A percentile compares a stretch with the other conserved stretches of the same genome.
phyloP scores from a whole-genome alignment of 2,329 filamentous ascomycete species.

The Diplodia corticola region DNA sequence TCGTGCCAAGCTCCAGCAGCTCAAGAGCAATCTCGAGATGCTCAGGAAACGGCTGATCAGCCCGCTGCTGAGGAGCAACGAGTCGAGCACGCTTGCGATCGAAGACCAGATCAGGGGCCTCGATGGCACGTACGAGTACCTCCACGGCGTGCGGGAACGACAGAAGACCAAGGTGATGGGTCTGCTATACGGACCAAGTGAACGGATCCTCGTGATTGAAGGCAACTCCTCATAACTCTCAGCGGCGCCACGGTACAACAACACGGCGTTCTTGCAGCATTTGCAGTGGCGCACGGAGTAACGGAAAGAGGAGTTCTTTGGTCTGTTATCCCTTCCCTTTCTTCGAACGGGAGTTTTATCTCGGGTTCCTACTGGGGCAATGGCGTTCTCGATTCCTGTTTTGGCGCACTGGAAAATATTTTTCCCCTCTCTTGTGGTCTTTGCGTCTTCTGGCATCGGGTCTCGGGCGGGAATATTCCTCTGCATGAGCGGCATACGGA shows the following conservation, averaged over 20 bases:
- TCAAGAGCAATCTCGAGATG: constrained; percentile 86
- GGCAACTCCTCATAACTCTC: constrained; percentile 20
- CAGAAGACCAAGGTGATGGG: constrained; percentile 85
- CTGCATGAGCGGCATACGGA: constrained; percentile 22
- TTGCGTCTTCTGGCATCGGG: constrained; percentile 17
- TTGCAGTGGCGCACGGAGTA: constrained; percentile 20
- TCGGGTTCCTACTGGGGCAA: constrained; percentile 6
- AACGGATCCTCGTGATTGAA: constrained; percentile 21
- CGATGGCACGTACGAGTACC: constrained; percentile 74
- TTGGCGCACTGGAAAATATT: constrained; percentile 1
- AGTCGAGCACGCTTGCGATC: constrained; percentile 68
- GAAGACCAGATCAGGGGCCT: constrained; percentile 85
- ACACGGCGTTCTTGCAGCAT: constrained; percentile 19
- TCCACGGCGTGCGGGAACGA: constrained; percentile 71
- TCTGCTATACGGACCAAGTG: constrained; percentile 42
- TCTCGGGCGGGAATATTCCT: constrained; percentile 15
- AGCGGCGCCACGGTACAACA: constrained; percentile 14
- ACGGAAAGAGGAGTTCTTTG: constrained; percentile 19
- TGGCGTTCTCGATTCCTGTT: constrained; percentile 14
- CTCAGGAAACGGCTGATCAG: constrained; percentile 79
- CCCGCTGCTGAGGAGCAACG: constrained; percentile 73
- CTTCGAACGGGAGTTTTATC: constrained; percentile 3
- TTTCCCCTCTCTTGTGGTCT: neutral
- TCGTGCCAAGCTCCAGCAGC: constrained; percentile 76
- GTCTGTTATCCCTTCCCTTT: constrained; percentile 19